Conservation (phyloP, 2,329 filamentous ascomycete species). For the Aspergillus novofumigatus region DNA sequence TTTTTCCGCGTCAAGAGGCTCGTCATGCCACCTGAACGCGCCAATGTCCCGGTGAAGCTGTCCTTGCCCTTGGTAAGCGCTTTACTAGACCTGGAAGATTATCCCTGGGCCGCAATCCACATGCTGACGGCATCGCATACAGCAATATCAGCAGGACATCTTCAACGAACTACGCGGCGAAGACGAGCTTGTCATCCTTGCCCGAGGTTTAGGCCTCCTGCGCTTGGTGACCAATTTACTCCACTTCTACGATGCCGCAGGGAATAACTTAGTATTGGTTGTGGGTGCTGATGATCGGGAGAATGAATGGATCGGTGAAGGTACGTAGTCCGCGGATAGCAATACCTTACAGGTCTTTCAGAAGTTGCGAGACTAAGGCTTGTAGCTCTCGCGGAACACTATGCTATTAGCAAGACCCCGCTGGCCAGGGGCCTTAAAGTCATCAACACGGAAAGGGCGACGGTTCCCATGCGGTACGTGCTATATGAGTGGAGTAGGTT, state of each 20-base stretch:
- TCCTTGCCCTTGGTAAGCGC: slow-evolving; percentile 55
- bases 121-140: slow-evolving; percentile 15
- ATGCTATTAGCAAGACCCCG: slow-evolving; percentile 77
- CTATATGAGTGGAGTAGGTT: background rate
- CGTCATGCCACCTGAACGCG: slow-evolving; percentile 41
- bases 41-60: slow-evolving; percentile 55
- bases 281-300: slow-evolving; percentile 88
- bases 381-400: slow-evolving; percentile 81
- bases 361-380: background rate
- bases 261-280: slow-evolving; percentile 85
- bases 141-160: slow-evolving; percentile 89
- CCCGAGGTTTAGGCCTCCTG: slow-evolving; percentile 85
- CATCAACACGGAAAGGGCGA: slow-evolving; percentile 93
- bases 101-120: background rate
- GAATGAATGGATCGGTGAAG: slow-evolving; percentile 93
- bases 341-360: background rate
- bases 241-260: slow-evolving; percentile 93
- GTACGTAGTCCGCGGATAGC: slow-evolving; percentile 22
- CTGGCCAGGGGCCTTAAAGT: slow-evolving; percentile 81
- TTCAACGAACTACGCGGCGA: slow-evolving; percentile 86
- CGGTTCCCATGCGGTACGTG: slow-evolving; percentile 63
- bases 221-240: slow-evolving; percentile 92
- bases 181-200: slow-evolving; percentile 90
- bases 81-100: background rate
- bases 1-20: slow-evolving; percentile 19